Percentiles rank a stretch among this genome's conserved stretches.
Conservation (phyloP, 2,329 filamentous ascomycete genomes). For the Aspergillus pseudotamarii region DNA sequence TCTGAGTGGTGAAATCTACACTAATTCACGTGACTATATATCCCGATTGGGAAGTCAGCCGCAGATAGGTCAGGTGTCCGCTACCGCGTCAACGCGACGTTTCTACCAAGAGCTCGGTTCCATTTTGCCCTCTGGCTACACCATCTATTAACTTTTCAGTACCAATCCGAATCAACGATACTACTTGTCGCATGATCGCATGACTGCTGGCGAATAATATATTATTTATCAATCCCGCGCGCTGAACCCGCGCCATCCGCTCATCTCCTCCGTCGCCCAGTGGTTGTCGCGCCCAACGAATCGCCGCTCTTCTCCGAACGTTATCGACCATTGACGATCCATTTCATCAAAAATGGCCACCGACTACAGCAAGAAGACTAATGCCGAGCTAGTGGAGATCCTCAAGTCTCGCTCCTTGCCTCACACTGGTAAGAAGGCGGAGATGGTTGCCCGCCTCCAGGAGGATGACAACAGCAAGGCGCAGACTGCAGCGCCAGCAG, state of each 20-base stretch:
- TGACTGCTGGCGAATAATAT: neutral
- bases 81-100: neutral
- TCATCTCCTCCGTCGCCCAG: neutral
- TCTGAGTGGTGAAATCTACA: no score
- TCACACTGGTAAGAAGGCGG: constrained; percentile 54
- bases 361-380: constrained; percentile 55
- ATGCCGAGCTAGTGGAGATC: constrained; percentile 52
- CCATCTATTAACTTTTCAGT: neutral
- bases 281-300: constrained; percentile 2
- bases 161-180: neutral
- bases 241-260: neutral
- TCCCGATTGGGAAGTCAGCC: constrained; percentile 5
- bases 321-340: constrained; percentile 4
- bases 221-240: neutral
- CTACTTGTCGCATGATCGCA: neutral
- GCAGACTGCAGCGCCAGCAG: constrained; percentile 23
- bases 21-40: neutral
- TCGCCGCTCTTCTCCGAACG: constrained; percentile 3
- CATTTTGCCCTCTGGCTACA: neutral
- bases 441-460: constrained; percentile 51
- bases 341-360: constrained; percentile 35
- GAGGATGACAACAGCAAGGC: constrained; percentile 42
- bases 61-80: neutral
- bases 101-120: neutral
- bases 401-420: constrained; percentile 52